Evolutionary conservation across 768 basidiomycete species (phyloP).

Genomic region (Lactarius psammicola): DNA sequence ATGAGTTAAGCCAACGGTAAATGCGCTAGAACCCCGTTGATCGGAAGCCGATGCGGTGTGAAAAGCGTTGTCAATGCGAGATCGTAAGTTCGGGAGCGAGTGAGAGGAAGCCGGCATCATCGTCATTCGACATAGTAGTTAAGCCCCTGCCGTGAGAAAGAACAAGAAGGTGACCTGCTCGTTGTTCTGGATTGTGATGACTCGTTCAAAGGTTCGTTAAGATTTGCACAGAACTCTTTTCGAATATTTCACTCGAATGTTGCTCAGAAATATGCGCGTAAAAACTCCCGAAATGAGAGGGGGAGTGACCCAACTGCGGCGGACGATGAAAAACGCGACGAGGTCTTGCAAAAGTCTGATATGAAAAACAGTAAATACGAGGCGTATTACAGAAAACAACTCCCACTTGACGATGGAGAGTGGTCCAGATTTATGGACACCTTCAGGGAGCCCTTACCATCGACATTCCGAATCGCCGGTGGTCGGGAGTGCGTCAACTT

Average conservation of each 20-base stretch:
- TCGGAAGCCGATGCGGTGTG: neutral
- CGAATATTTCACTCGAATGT: neutral
- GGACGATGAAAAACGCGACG: constrained; percentile 43
- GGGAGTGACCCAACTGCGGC: neutral
- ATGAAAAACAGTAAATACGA: constrained; percentile 72
- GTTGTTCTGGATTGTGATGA: constrained; percentile 1
- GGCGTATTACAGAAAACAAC: constrained; percentile 72
- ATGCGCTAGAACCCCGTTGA: neutral
- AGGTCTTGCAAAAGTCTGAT: constrained; percentile 54
- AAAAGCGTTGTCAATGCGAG: constrained; percentile 24
- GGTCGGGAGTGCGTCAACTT: constrained; percentile 65
- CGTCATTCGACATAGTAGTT: neutral
- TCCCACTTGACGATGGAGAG: constrained; percentile 67
- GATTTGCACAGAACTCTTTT: neutral
- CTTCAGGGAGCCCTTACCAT: constrained; percentile 75
- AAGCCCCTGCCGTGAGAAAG: constrained; percentile 15
- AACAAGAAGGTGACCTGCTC: neutral
- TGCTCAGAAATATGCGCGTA: neutral
- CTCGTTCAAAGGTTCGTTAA: constrained; percentile 21
- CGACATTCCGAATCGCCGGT: constrained; percentile 90
- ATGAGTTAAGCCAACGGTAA: neutral
- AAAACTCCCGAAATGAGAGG: neutral
- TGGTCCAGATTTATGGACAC: constrained; percentile 72
- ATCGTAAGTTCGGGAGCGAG: constrained; percentile 1
- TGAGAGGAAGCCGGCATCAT: constrained; percentile 1